These are phyloP conservation scores for Santalum album DNA, from an alignment of 164 flowering plant species.

Conservation along the genomic window DNA sequence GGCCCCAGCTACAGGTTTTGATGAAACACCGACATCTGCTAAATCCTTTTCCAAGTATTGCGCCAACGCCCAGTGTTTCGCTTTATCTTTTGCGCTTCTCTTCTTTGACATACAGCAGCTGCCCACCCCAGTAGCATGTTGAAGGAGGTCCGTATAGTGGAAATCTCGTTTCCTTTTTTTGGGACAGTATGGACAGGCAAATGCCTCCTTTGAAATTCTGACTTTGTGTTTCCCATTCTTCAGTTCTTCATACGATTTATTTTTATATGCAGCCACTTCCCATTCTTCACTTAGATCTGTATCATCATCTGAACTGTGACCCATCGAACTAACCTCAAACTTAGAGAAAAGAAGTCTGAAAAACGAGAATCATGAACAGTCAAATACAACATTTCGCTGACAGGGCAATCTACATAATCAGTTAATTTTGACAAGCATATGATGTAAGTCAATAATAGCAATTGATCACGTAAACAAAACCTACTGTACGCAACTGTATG, in stretches of 20 bases:
- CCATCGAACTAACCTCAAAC: conserved; percentile 18
- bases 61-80: conserved; percentile 62
- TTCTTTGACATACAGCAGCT: conserved; percentile 36
- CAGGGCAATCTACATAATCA: too few species aligned
- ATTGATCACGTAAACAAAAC: too few species aligned
- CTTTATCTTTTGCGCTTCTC: conserved; percentile 56
- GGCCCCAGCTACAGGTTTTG: too few species aligned
- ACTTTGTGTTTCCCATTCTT: conserved; percentile 43
- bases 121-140: conserved; percentile 78
- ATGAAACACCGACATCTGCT: conserved; percentile 9
- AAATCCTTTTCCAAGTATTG: conserved; percentile 57
- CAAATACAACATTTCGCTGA: too few species aligned
- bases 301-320: conserved; percentile 45
- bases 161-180: conserved; percentile 55
- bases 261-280: conserved; percentile 50
- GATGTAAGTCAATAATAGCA: too few species aligned
- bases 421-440: too few species aligned
- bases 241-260: conserved; percentile 40
- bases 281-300: conserved; percentile 74
- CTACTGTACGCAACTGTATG: too few species aligned
- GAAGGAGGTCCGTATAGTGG: conserved; percentile 56
- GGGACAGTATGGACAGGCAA: conserved; percentile 69
- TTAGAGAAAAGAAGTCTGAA: neutral
- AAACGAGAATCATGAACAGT: neutral
- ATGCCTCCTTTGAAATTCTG: conserved; percentile 33